Base-by-base conservation (phyloP, 2,329 filamentous ascomycete genomes). In the Nannizziopsis arthrosporioides region DNA sequence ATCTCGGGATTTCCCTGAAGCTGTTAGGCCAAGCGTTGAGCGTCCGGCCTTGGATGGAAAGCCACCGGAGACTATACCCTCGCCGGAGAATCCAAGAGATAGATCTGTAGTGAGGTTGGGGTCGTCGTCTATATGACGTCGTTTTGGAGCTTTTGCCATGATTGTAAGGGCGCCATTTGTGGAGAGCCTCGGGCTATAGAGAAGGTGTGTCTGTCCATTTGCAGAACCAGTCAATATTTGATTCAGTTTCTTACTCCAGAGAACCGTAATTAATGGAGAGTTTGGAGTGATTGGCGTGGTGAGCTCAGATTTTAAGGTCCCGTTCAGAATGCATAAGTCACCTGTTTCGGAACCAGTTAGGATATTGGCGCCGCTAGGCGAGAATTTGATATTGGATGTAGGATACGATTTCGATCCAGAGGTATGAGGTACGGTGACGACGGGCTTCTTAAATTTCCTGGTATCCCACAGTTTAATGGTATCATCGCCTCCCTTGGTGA, bases 401-500 rank as follows among this genome's bases (percentile, higher is more conserved):
- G 85, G 78, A 62, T 85, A 94, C 59, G 88, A 81, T 50, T 82
- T 80, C 1, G 87, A 90, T 11, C 85, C 94, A 1, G 90, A 94
- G 1, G 77, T 67, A 64, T 94, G 88, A 5, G 81, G 71, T 12
- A 86, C 79, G 1, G 81, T 85, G 42, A 87, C 85, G 11, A 98
- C 76, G 3, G 92, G 87, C 49, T 83, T 75, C 63, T 92, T 96
- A 73, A 98, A 94, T 61, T 95, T 96, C 50, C 92, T 80, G 2
- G 83, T 93, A 63, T 98, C 92, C 92, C 92, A 98, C 1, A 95
- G 74, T 68, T 96, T 96, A 66, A 98, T 90, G 1, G 84, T 76
- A 61, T 93, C 80, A 65, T 98, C 92, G 44, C 89, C 90, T 48
- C 92, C 92, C 56, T 88, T 76, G 1, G 88, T 94, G 6, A 95